Evolutionary conservation across 768 basidiomycete species (phyloP), one percentile per base, ranked within the genome.

Genomic region (Gelatoporia subvermispora): DNA sequence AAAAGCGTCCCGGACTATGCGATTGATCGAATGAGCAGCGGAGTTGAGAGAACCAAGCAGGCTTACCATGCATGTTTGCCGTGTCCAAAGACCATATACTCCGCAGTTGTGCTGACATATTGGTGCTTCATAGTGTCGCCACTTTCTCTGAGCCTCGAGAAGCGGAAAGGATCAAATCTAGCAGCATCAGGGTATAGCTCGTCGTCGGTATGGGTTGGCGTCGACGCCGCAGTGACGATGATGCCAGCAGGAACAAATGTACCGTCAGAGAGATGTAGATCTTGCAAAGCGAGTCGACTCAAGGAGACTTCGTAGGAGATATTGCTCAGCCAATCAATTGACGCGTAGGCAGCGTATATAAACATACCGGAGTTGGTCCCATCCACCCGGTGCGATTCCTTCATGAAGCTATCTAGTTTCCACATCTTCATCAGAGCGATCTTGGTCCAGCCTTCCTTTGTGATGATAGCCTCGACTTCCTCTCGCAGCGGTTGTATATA

Each of bases 91-190:
- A 51, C 11, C 21, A 56, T 17, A 40, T 45, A 56, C 4, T 53
- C 55, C 8, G 41, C 10, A 8, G 52, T 46, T 3, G 70, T 67
- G 17, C 68, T 65, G 21, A 65, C 64, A 37, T 69, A 65, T 42
- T 68, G 68, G 40, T 71, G 58, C 48, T 64, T 68, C 1, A 38
- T 49, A 11, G 44, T 52, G n/a, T 72, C 71, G 1, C 55, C 68
- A 28, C 44, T 51, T 16, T 72, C 63, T 41, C 63, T 55, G 53
- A 70, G 60, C 11, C 66, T 57, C 0, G 67, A 61, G 55, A 77
- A 81, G 3, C 80, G 75, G 60, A 76, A 78, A 0, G 73, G 72
- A 35, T 78, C 68, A 51, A 83, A 69, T 9, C 22, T 44, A 9
- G 50, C 37, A 0, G 65, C 48, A 35, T 62, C 45, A 3, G 47